Percentiles rank a stretch among this genome's conserved stretches.
Evolutionary conservation across 139 green algal species (phyloP).

Genomic region (Closterium sp.): DNA sequence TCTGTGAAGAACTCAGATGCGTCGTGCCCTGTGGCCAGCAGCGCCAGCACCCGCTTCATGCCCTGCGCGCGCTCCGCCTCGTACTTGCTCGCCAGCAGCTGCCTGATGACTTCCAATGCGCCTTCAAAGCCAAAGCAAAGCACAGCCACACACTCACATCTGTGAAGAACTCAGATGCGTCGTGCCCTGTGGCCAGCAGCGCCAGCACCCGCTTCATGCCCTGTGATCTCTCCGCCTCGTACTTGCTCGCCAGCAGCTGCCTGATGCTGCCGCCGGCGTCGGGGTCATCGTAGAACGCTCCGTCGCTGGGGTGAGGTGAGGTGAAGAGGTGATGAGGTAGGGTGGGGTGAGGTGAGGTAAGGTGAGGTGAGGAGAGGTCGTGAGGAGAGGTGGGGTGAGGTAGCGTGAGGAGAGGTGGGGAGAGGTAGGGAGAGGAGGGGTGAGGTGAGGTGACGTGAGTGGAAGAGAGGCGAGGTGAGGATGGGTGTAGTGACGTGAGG

Average conservation of each 20-base stretch:
- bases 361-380: too few relatives aligned
- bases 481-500: too few relatives aligned
- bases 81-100: conserved; percentile 42
- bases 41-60: conserved; percentile 42
- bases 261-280: background rate
- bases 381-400: too few relatives aligned
- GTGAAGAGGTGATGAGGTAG: too few relatives aligned
- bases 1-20: conserved; percentile 43
- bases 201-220: conserved; percentile 44
- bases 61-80: conserved; percentile 27
- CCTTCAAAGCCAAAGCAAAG: too few relatives aligned
- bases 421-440: too few relatives aligned
- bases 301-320: background rate
- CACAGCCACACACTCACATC: too few relatives aligned
- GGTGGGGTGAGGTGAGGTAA: too few relatives aligned
- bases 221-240: conserved; percentile 24
- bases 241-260: conserved; percentile 40
- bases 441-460: too few relatives aligned
- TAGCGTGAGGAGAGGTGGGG: background rate
- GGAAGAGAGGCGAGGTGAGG: too few relatives aligned
- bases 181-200: conserved; percentile 24
- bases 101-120: too few relatives aligned
- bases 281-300: conserved; percentile 10
- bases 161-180: conserved; percentile 48
- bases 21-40: conserved; percentile 29